Evolutionary conservation across 139 green algal species (phyloP), one percentile per base, ranked within the genome.

Genomic region (Chlamydomonas asymmetrica): DNA sequence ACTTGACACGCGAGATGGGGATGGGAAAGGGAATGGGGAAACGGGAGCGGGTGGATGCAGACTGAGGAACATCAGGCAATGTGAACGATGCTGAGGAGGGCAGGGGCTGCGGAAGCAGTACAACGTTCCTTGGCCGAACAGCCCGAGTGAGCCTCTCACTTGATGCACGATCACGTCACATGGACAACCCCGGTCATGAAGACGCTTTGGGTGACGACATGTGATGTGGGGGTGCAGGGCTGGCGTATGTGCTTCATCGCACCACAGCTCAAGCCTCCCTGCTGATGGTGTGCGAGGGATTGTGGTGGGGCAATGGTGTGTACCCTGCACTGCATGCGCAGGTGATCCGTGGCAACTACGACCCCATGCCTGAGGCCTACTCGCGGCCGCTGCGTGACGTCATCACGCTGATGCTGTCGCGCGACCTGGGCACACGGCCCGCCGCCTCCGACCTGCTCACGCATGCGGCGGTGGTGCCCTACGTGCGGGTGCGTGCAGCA

Each of bases 321-420:
- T n/a, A n/a, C n/a, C n/a, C n/a, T 25, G 57, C 29, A 4, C 0
- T 32, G 4, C 59, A 0, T 10, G 0, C 32, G 13, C 62, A 87
- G 73, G 74, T 87, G 20, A 72, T 84, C 37, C 75, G 69, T 38
- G 78, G 77, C n/a, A 77, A 75, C 60, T 84, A 84, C 43, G 73
- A 82, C 61, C 81, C 81, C 5, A 50, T 86, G 8, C 76, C 82
- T 5, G 39, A 80, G 2, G 25, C 40, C 29, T 86, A 80, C 80
- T 73, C 31, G 16, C 4, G 40, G 25, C 35, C 57, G 16, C 63
- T 86, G 39, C 66, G 80, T 1, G 31, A 60, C 9, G 45, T 86
- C 25, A 49, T 86, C 1, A 69, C 45, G 16, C 41, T 37, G 39
- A 86, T 88, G 83, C 80, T 88, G 61, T 73, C 61, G 49, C 74